Percentiles rank a stretch among this genome's conserved stretches.
phyloP scores from a whole-genome alignment of 768 basidiomycete species.

The Amylocystis lapponica region DNA sequence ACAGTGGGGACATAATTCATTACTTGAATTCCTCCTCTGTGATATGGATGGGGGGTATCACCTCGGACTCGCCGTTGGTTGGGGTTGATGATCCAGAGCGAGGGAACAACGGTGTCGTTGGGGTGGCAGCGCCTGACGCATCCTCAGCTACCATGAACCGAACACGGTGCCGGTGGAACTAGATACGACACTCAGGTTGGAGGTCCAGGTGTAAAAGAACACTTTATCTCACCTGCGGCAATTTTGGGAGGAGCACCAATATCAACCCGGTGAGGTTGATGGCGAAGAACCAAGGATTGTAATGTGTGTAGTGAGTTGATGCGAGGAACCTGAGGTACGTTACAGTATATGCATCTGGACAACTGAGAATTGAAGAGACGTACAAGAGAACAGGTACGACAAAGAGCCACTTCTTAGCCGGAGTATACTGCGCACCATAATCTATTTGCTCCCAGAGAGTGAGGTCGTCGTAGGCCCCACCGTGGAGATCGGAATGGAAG shows the following conservation, averaged over 20 bases:
- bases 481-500: conserved; percentile 81
- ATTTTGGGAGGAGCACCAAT: conserved; percentile 86
- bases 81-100: conserved; percentile 44
- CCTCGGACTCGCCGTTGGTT: conserved; percentile 12
- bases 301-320: conserved; percentile 97
- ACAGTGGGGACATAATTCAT: conserved; percentile 2
- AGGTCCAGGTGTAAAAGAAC: neutral
- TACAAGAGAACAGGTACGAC: conserved; percentile 86
- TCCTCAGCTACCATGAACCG: conserved; percentile 64
- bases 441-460: conserved; percentile 99
- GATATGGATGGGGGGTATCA: conserved; percentile 22
- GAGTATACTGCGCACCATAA: conserved; percentile 96
- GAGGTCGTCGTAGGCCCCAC: conserved; percentile 94
- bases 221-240: conserved; percentile 69
- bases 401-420: conserved; percentile 95
- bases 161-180: conserved; percentile 82
- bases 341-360: conserved; percentile 7
- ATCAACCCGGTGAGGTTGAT: conserved; percentile 81
- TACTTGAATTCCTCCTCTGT: conserved; percentile 44
- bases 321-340: conserved; percentile 69
- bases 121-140: conserved; percentile 60
- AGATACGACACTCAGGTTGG: too few species aligned
- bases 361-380: conserved; percentile 25
- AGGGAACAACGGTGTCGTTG: conserved; percentile 53
- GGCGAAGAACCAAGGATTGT: conserved; percentile 90